Conservation (phyloP, 768 basidiomycete species). For the Pleurotus eryngii region DNA sequence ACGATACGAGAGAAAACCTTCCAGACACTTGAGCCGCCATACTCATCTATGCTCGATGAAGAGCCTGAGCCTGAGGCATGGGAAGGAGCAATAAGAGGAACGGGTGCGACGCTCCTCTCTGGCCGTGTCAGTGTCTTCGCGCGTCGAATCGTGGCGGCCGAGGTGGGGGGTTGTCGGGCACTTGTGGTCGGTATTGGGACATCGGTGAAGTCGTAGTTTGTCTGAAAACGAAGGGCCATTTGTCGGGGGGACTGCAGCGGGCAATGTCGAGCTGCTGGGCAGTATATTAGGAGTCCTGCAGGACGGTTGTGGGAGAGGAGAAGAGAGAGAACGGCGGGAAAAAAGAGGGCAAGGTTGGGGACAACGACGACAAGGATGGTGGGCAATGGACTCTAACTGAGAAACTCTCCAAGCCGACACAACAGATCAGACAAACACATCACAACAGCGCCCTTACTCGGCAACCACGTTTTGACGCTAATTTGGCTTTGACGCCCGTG, state of each 20-base stretch:
- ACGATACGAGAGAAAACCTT: slow-evolving; percentile 71
- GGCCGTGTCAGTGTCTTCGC: slow-evolving; percentile 97
- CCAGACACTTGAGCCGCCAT: slow-evolving; percentile 65
- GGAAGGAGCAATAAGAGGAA: slow-evolving; percentile 89
- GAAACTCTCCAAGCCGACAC: not conserved
- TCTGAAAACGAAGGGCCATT: slow-evolving; percentile 52
- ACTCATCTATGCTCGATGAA: slow-evolving; percentile 29
- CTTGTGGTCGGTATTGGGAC: slow-evolving; percentile 64
- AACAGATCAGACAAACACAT: slow-evolving; percentile 7
- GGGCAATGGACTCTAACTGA: not conserved
- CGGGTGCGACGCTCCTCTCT: slow-evolving; percentile 90
- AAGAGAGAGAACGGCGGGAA: not conserved
- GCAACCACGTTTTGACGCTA: too few species aligned
- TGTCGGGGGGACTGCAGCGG: slow-evolving; percentile 29
- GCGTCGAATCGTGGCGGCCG: slow-evolving; percentile 67
- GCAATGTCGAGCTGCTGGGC: not conserved
- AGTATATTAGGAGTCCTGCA: not conserved
- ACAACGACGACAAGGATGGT: slow-evolving; percentile 1
- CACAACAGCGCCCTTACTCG: slow-evolving; percentile 1
- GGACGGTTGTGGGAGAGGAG: not conserved
- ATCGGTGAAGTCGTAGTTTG: slow-evolving; percentile 52
- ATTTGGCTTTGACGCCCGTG: not conserved
- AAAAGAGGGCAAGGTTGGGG: not conserved
- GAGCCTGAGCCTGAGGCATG: slow-evolving; percentile 37
- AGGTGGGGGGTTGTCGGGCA: slow-evolving; percentile 43